Evolutionary conservation across 495 filamentous ascomycete genomes (phyloP).

Genomic region (Sporormia fimetaria): DNA sequence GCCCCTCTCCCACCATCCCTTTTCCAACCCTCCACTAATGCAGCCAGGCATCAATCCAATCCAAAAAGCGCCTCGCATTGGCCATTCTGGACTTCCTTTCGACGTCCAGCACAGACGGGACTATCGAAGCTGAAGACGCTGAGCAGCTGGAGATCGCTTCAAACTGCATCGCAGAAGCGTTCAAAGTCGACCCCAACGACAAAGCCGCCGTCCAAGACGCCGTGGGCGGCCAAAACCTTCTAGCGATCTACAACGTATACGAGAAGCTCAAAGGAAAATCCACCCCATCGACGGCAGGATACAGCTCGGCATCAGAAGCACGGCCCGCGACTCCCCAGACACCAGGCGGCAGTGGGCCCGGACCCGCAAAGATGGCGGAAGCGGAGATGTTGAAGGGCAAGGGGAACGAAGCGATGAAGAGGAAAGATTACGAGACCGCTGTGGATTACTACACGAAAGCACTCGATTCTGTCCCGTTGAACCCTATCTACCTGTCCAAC

Average conservation of each 20-base stretch:
- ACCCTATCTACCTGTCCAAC: constrained; percentile 96
- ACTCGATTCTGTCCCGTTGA: constrained; percentile 63
- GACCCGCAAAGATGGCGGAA: constrained; percentile 36
- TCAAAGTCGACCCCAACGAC: constrained; percentile 81
- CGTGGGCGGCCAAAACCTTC: constrained; percentile 70
- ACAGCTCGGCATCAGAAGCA: constrained; percentile 4
- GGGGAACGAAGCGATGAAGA: constrained; percentile 86
- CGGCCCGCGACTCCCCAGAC: constrained; percentile 18
- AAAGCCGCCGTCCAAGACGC: constrained; percentile 61
- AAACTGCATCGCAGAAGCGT: constrained; percentile 87
- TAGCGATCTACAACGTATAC: constrained; percentile 86
- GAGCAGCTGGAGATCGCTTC: constrained; percentile 87
- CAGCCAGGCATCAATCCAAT: constrained; percentile 26
- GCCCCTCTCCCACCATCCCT: too few relatives aligned
- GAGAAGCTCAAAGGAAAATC: constrained; percentile 78
- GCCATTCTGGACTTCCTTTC: constrained; percentile 92
- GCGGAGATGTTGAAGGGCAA: constrained; percentile 82
- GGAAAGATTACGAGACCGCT: constrained; percentile 72
- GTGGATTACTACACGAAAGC: constrained; percentile 81
- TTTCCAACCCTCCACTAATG: background rate
- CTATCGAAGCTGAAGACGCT: constrained; percentile 70
- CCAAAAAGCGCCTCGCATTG: constrained; percentile 93
- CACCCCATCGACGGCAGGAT: constrained; percentile 19
- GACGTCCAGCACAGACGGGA: constrained; percentile 76
- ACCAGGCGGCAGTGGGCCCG: constrained; percentile 14